Base-by-base conservation (phyloP, 176 grass and related monocot genomes). In the Tillandsia leiboldiana region DNA sequence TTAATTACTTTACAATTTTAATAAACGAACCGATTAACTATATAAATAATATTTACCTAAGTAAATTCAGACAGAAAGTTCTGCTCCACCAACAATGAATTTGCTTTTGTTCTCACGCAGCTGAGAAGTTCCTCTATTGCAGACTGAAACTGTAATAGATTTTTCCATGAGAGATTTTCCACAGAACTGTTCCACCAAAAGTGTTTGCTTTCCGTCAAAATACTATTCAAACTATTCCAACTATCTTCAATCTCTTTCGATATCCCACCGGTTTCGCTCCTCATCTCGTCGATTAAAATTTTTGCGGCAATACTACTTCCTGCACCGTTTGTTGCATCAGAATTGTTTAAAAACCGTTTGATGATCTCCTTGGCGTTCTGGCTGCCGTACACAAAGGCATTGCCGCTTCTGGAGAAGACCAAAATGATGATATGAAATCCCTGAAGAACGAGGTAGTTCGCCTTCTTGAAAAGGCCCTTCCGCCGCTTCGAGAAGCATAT, bases 401-500 rank as follows among this genome's bases (percentile, higher is more conserved):
- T 66, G 26, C 42, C 2, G 9, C 26, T 10, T 23, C 11, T 2
- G 26, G 64, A 48, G 64, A 12, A 6, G 24, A 48, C 64, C 12
- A 66, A 2, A 28, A 48, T 13, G 12, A 12, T 12, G 1, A 15
- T 13, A 6, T 48, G 1, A 26, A 27, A 66, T 23, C 64, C 64
- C 1, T 2, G 23, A 1, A 0, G 2, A 28, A 11, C 24, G 64
- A 66, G 23, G 1, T 48, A 12, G 20, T 29, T 15, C 11, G 67
- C 49, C 48, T 69, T 69, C 18, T 69, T 52, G 67, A 69, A 69
- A 17, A 69, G 67, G 2, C 67, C 67, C 23, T 51, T 51, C 1
- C 67, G 67, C 10, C 49, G 67, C 48, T 69, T 69, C 8, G 67
- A 51, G 67, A 69, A 69, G 67, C 49, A 69, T n/a, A 69, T 51